Base-by-base conservation (phyloP, 2,329 filamentous ascomycete species). In the Apiospora rasikravindrae region DNA sequence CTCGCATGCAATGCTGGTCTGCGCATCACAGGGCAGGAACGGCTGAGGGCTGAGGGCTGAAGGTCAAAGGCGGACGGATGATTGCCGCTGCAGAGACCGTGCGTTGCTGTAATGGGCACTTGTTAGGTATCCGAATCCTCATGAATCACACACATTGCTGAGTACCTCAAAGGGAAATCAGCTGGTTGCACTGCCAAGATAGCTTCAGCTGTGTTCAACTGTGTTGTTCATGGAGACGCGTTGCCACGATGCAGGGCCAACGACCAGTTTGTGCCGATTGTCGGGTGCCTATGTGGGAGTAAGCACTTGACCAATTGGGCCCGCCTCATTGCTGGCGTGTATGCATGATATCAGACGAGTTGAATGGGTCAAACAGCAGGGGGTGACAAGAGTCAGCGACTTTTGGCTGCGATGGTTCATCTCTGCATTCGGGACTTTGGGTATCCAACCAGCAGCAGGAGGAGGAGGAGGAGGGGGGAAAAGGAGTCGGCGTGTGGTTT, bases 31-130 rank as follows among this genome's bases (percentile, higher is more conserved):
- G 19, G 53, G 53, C 53, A 61, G 53, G 40, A 22, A 64, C 29
- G 57, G 57, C 57, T 64, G 57, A 64, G n/a, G 57, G 57, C 57
- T 64, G 57, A 64, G n/a, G 57, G 19, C 57, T 29, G 57, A 40
- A n/a, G 51, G 45, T 49, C 49, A 2, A 13, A 51, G 26, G 57
- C 57, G 8, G 40, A 22, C 29, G 22, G 29, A 40, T 64, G 57
- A 40, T 64, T 64, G 57, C 57, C 57, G 33, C 22, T 40, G 57
- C 57, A 64, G 29, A 64, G 57, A 40, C 33, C 57, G 57, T 64
- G 57, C 57, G 57, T 64, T n/a, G 33, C 40, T 37, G 16, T 10
- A 42, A 10, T 22, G 53, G 57, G 22, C 53, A 16, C 16, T 61
- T 40, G 57, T 10, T 4, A 11, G 11, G 22, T 8, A 37, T 61